Percentiles rank a stretch among this genome's conserved stretches.
Conservation (phyloP, 345 rosid genomes). For the Adansonia digitata region DNA sequence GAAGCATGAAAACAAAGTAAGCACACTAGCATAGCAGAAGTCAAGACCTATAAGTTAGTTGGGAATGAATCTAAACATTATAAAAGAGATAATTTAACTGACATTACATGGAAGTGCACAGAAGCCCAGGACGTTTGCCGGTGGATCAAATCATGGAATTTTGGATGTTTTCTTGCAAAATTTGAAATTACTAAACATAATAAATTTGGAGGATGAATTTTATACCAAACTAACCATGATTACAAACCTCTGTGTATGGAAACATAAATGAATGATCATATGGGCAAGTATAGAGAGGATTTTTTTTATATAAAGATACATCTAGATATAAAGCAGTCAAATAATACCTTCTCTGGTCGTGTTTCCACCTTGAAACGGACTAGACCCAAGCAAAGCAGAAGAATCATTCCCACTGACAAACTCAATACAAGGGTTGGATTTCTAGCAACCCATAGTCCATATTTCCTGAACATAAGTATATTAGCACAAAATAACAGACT, state of each 20-base stretch:
- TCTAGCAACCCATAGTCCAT: conserved; percentile 93
- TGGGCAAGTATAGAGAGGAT: neutral
- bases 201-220: neutral
- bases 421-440: conserved; percentile 65
- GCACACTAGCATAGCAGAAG: neutral
- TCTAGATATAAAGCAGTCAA: neutral
- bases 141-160: neutral
- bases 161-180: neutral
- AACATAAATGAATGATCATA: neutral
- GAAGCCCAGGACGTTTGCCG: neutral
- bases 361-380: conserved; percentile 95
- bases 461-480: conserved; percentile 51
- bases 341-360: conserved; percentile 82
- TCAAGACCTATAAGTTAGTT: neutral
- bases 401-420: conserved; percentile 58
- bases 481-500: conserved; percentile 11
- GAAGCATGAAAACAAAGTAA: neutral
- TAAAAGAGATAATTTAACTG: neutral
- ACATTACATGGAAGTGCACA: neutral
- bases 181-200: neutral
- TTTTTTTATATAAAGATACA: conserved; percentile 4
- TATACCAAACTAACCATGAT: neutral
- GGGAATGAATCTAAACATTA: neutral
- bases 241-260: neutral
- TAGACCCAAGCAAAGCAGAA: conserved; percentile 83